phyloP scores from a whole-genome alignment of 2,329 filamentous ascomycete genomes.

The Sclerotinia minor region DNA sequence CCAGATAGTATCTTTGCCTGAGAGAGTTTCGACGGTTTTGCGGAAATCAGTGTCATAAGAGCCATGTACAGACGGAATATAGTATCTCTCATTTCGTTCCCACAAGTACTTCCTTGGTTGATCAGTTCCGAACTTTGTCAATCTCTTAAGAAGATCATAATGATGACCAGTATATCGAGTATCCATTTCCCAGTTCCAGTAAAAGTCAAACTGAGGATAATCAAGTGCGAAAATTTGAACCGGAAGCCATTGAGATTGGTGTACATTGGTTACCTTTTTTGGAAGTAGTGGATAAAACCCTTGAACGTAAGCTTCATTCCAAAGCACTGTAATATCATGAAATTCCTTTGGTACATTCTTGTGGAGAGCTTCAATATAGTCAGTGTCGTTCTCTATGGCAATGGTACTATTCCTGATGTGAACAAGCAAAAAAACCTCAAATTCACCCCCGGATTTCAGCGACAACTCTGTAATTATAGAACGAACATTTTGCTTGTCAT shows the following conservation, averaged over 20 bases:
- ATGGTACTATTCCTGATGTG: conserved; percentile 68
- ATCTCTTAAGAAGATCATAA: conserved; percentile 72
- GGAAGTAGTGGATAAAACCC: conserved; percentile 75
- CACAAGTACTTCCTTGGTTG: conserved; percentile 72
- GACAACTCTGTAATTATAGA: conserved; percentile 76
- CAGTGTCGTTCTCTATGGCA: conserved; percentile 58
- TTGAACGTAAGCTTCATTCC: conserved; percentile 73
- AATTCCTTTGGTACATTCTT: conserved; percentile 70
- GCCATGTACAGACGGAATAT: conserved; percentile 68
- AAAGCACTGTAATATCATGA: conserved; percentile 68
- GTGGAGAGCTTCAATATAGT: conserved; percentile 60
- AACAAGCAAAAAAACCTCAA: conserved; percentile 76
- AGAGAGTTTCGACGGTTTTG: conserved; percentile 54
- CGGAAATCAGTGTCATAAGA: conserved; percentile 68
- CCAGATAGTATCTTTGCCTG: conserved; percentile 52
- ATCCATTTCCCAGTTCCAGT: conserved; percentile 71
- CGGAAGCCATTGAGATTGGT: conserved; percentile 51
- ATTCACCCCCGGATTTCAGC: conserved; percentile 75
- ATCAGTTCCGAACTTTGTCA: conserved; percentile 61
- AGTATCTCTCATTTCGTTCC: conserved; percentile 73
- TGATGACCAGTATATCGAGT: conserved; percentile 77
- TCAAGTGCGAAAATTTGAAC: conserved; percentile 74
- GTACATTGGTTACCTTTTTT: conserved; percentile 44
- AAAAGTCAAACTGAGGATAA: conserved; percentile 72
- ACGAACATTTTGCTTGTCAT: conserved; percentile 77